phyloP scores from a whole-genome alignment of 2,329 filamentous ascomycete genomes.

The Diaporthe ampelina region DNA sequence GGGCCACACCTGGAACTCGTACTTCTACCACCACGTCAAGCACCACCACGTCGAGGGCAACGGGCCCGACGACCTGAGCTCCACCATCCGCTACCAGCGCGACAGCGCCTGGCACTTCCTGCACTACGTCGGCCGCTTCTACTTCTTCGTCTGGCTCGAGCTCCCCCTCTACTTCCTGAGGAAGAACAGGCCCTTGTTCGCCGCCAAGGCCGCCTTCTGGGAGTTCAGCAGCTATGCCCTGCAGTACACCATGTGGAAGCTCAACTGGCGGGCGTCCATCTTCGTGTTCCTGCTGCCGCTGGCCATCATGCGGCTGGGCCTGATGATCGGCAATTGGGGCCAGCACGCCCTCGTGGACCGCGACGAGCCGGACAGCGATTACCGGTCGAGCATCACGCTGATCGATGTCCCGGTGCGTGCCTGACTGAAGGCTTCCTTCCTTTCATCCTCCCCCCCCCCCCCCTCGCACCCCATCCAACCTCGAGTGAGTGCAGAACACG shows the following conservation, averaged over 20 bases:
- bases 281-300: slow-evolving; percentile 79
- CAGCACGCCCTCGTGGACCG: slow-evolving; percentile 87
- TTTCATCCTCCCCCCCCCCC: background rate
- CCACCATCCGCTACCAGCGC: slow-evolving; percentile 82
- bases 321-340: slow-evolving; percentile 89
- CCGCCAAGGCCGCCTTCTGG: slow-evolving; percentile 69
- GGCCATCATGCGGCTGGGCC: slow-evolving; percentile 73
- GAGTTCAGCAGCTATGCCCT: slow-evolving; percentile 71
- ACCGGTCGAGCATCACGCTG: slow-evolving; percentile 82
- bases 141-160: slow-evolving; percentile 81
- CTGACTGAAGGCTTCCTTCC: background rate
- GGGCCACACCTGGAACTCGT: slow-evolving; percentile 88
- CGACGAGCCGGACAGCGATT: slow-evolving; percentile 81
- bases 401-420: slow-evolving; percentile 81
- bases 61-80: slow-evolving; percentile 81
- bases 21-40: slow-evolving; percentile 89
- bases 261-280: slow-evolving; percentile 69
- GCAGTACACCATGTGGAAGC: slow-evolving; percentile 64
- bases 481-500: slow-evolving; percentile 30
- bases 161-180: slow-evolving; percentile 80
- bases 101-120: slow-evolving; percentile 76
- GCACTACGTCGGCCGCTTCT: slow-evolving; percentile 81
- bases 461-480: no score
- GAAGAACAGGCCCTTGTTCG: slow-evolving; percentile 70
- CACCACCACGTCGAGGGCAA: slow-evolving; percentile 87